Base-by-base conservation (phyloP, 257 asterid species). In the Coffea canephora region DNA sequence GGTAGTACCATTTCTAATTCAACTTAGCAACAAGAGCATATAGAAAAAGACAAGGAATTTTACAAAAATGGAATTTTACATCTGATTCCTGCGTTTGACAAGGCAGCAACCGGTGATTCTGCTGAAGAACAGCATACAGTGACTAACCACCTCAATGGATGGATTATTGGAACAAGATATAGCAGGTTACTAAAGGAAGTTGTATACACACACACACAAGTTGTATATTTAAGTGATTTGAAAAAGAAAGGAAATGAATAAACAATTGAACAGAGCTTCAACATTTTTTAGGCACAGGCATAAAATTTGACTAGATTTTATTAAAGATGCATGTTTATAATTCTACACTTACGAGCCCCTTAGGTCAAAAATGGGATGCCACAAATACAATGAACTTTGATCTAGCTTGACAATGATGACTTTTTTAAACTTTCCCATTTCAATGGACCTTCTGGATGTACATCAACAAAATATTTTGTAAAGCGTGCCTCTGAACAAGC, bases 381-480 rank as follows among this genome's bases (percentile, higher is more conserved):
- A 73, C 64, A 73, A 68, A 31, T 3, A 21, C 36, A 68, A 9
- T 45, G 55, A 71, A 82, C 64, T 68, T 23, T 21, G 18, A 67
- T 65, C 66, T 83, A 90, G 81, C 81, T 57, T 25, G 83, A 77
- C 57, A 80, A 43, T 25, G 82, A 62, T 49, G 87, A 74, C 50
- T 82, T 87, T 82, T 84, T 89, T 74, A 93, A 84, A 50, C 74
- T 77, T 76, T 89, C 90, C 98, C 99, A 95, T 89, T 73, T 84
- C 23, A 75, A 89, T 59, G 94, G 91, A 83, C 97, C 98, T 84
- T 92, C 85, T 18, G 98, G 97, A 83, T 95, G 97, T 69, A 89
- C 65, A 77, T 87, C 79, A 49, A 95, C 98, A 76, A 86, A 95
- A 82, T 91, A 91, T 74, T 88, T 93, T 23, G 81, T 79, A 82